Conservation (phyloP, 139 green algal species). For the Chlamydomonas sphaeroides region DNA sequence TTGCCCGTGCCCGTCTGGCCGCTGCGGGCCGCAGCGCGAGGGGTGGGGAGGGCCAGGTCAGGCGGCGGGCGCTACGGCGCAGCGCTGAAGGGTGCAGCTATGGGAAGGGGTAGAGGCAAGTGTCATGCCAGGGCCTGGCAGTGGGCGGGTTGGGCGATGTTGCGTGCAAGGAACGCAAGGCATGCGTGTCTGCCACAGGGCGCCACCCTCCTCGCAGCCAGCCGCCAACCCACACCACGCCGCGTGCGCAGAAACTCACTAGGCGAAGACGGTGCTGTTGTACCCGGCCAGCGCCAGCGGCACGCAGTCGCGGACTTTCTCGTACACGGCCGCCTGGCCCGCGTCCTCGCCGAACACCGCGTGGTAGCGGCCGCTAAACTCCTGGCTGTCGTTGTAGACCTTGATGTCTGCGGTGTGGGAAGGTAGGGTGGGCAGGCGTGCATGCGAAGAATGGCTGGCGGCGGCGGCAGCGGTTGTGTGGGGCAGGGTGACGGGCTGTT, state of each 20-base stretch:
- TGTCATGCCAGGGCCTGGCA: too few relatives aligned
- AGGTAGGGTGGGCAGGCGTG: not conserved
- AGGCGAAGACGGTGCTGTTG: slow-evolving; percentile 65
- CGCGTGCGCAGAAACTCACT: slow-evolving; percentile 54
- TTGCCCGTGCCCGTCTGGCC: slow-evolving; percentile 75
- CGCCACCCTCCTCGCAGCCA: too few relatives aligned
- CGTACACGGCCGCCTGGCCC: slow-evolving; percentile 57
- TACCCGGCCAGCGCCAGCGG: slow-evolving; percentile 52
- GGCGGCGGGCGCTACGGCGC: not conserved
- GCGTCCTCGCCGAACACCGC: slow-evolving; percentile 52
- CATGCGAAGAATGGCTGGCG: too few relatives aligned
- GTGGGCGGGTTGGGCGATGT: too few relatives aligned
- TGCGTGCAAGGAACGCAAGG: too few relatives aligned
- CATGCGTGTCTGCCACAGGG: too few relatives aligned
- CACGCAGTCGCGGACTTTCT: slow-evolving; percentile 42
- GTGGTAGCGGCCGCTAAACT: slow-evolving; percentile 60
- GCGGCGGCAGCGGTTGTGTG: too few relatives aligned
- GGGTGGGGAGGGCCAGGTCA: not conserved
- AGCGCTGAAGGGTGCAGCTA: too few relatives aligned
- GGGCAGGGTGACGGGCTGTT: too few relatives aligned
- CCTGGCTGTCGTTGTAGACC: slow-evolving; percentile 49
- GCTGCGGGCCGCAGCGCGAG: slow-evolving; percentile 31
- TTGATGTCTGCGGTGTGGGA: slow-evolving; percentile 39
- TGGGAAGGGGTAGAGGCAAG: too few relatives aligned
- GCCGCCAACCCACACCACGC: not conserved